phyloP scores from a whole-genome alignment of 1,139 yeast genomes.

The Geotrichum fermentans region DNA sequence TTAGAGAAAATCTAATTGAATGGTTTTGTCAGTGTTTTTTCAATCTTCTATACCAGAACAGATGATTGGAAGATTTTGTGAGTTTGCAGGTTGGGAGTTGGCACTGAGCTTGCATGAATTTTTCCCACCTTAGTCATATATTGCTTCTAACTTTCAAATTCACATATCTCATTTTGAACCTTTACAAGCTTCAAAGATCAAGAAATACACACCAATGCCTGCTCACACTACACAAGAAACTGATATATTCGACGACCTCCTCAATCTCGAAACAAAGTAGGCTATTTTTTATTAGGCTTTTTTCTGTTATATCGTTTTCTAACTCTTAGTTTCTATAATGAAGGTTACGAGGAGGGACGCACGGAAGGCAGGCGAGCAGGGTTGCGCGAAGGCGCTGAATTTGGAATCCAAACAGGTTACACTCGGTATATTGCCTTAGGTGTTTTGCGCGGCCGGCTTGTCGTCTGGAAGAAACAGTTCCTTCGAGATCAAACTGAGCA shows the following conservation, averaged over 20 bases:
- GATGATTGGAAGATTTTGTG: too few relatives aligned
- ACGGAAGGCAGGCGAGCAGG: slow-evolving; percentile 53
- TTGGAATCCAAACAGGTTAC: slow-evolving; percentile 74
- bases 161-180: not conserved
- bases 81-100: too few relatives aligned
- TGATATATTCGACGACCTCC: slow-evolving; percentile 45
- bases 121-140: not conserved
- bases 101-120: not conserved
- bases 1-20: too few relatives aligned
- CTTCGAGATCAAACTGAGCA: not conserved
- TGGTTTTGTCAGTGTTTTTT: too few relatives aligned
- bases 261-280: slow-evolving; percentile 49
- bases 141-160: not conserved
- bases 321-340: slow-evolving; percentile 46
- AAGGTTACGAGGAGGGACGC: slow-evolving; percentile 54
- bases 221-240: slow-evolving; percentile 2
- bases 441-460: slow-evolving; percentile 52
- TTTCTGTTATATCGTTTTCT: not conserved
- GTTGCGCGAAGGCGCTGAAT: slow-evolving; percentile 64
- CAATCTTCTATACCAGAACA: too few relatives aligned
- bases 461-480: slow-evolving; percentile 34
- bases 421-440: slow-evolving; percentile 65
- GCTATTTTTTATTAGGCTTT: slow-evolving; percentile 20
- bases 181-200: slow-evolving; percentile 2
- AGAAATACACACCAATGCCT: slow-evolving; percentile 8